These are phyloP conservation scores for Rostrohypoxylon terebratum DNA, from an alignment of 495 filamentous ascomycete genomes.

Conservation along the genomic window DNA sequence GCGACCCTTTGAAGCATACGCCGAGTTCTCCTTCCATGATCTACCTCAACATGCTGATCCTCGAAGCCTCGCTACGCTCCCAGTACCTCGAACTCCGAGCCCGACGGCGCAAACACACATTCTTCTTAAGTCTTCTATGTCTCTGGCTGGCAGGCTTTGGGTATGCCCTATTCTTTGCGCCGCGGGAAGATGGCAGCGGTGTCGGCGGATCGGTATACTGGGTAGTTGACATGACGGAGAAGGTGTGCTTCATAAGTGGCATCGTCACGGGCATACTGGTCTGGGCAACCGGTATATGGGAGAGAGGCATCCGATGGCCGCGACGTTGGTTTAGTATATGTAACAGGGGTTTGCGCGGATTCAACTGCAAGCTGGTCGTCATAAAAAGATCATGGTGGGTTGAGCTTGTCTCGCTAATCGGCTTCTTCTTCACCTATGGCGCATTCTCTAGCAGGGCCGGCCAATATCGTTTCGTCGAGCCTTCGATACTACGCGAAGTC, in stretches of 20 bases:
- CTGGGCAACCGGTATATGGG: slow-evolving; percentile 95
- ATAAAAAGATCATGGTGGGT: slow-evolving; percentile 86
- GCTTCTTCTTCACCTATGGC: slow-evolving; percentile 80
- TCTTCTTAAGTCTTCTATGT: slow-evolving; percentile 83
- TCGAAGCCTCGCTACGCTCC: slow-evolving; percentile 91
- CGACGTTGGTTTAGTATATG: slow-evolving; percentile 87
- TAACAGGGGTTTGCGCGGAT: slow-evolving; percentile 87
- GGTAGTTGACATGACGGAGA: slow-evolving; percentile 88
- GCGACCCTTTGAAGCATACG: slow-evolving; percentile 81
- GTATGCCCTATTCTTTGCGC: slow-evolving; percentile 88
- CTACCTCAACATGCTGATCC: slow-evolving; percentile 96
- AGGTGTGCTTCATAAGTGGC: slow-evolving; percentile 87
- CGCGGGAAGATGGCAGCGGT: slow-evolving; percentile 88
- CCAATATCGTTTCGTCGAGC: slow-evolving; percentile 76
- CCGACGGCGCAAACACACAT: slow-evolving; percentile 92
- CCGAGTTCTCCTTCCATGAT: slow-evolving; percentile 95
- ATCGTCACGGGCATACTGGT: slow-evolving; percentile 83
- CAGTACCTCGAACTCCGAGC: slow-evolving; percentile 92
- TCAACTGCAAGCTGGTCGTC: slow-evolving; percentile 96
- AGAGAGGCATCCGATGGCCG: slow-evolving; percentile 93
- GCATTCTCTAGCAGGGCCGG: slow-evolving; percentile 71
- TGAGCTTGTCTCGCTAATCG: slow-evolving; percentile 74
- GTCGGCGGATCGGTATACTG: slow-evolving; percentile 95
- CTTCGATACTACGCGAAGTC: slow-evolving; percentile 62
- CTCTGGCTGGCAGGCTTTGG: slow-evolving; percentile 85